These are phyloP conservation scores for Dipodascus geniculatus DNA, from an alignment of 805 yeast genomes.

Conservation along the genomic window DNA sequence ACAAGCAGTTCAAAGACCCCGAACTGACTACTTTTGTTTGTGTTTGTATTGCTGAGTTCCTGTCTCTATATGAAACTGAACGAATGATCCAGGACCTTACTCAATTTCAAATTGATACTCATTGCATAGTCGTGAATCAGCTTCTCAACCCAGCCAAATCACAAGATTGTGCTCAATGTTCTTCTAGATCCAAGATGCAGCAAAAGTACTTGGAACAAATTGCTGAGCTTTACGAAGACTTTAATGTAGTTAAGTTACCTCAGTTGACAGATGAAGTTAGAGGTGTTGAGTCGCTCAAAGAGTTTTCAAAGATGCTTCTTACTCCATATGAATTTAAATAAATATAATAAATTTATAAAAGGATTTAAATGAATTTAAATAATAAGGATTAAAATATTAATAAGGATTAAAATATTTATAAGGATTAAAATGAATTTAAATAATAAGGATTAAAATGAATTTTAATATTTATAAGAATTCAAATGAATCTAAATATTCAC, in stretches of 20 bases:
- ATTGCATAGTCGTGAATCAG: conserved; percentile 92
- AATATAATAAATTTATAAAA: background rate
- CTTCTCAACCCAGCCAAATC: conserved; percentile 68
- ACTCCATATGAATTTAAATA: conserved; percentile 8
- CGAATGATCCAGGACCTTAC: conserved; percentile 94
- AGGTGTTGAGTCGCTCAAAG: conserved; percentile 75
- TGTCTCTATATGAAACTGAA: conserved; percentile 93
- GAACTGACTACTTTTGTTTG: conserved; percentile 54
- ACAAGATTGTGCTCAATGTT: conserved; percentile 76
- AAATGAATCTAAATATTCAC: no score
- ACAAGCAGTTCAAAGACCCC: conserved; percentile 90
- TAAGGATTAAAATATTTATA: no score
- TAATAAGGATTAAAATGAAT: no score
- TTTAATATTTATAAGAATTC: no score
- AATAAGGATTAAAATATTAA: no score
- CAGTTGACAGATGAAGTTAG: conserved; percentile 90
- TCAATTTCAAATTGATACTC: conserved; percentile 91
- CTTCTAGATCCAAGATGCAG: conserved; percentile 91
- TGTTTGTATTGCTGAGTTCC: conserved; percentile 94
- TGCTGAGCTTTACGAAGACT: conserved; percentile 92
- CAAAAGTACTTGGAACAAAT: conserved; percentile 89
- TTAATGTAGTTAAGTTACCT: conserved; percentile 93
- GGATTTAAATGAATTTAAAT: conserved; percentile 11
- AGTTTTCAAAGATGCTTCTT: conserved; percentile 16
- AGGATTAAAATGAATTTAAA: no score